Conservation (phyloP, 106 monocot genomes). For the Posidonia australis region DNA sequence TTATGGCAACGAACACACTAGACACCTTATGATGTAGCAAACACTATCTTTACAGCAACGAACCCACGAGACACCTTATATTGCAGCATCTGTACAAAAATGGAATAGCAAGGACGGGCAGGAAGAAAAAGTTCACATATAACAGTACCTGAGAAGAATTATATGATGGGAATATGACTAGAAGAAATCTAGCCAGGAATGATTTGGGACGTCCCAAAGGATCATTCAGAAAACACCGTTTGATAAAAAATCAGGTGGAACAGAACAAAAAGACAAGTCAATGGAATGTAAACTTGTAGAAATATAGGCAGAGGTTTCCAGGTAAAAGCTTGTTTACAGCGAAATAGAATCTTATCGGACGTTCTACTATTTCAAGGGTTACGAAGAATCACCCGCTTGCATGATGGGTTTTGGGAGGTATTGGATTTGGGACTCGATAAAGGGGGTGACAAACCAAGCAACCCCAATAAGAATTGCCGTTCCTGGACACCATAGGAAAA, state of each 20-base stretch:
- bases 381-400: conserved; percentile 52
- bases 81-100: too few relatives aligned
- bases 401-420: conserved; percentile 30
- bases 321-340: neutral
- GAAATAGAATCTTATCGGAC: too few relatives aligned
- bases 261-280: neutral
- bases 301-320: neutral
- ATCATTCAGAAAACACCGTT: neutral
- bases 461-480: conserved; percentile 44
- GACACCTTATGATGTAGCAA: too few relatives aligned
- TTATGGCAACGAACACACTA: too few relatives aligned
- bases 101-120: too few relatives aligned
- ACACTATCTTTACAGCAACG: too few relatives aligned
- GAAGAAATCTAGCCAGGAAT: too few relatives aligned
- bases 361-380: conserved; percentile 20
- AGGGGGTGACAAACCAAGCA: conserved; percentile 46
- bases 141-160: too few relatives aligned
- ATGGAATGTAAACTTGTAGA: neutral
- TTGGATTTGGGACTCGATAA: neutral
- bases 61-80: too few relatives aligned
- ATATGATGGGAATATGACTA: too few relatives aligned
- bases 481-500: conserved; percentile 38
- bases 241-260: neutral
- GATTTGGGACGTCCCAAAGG: neutral
- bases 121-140: too few relatives aligned